Percentiles rank a stretch among this genome's conserved stretches.
Conservation (phyloP, 257 asterid genomes). For the Ocimum tenuiflorum region DNA sequence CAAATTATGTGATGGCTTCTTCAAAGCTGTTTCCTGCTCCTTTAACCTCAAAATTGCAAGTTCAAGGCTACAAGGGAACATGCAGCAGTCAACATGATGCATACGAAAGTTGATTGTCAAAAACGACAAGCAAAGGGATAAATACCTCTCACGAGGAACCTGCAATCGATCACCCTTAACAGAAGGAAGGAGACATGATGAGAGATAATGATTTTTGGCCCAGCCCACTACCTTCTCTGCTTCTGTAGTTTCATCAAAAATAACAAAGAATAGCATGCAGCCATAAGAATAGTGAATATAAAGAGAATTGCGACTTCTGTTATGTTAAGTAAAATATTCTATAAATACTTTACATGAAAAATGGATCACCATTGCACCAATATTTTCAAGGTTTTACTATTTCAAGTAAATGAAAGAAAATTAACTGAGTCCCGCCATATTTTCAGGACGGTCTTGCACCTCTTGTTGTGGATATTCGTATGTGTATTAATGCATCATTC, state of each 20-base stretch:
- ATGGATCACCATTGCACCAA: not conserved
- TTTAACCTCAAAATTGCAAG: conserved; percentile 76
- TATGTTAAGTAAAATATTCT: too few species aligned
- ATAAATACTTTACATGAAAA: too few species aligned
- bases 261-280: not conserved
- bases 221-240: conserved; percentile 92
- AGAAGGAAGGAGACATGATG: conserved; percentile 57
- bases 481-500: not conserved
- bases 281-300: not conserved
- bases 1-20: conserved; percentile 78
- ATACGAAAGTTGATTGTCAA: conserved; percentile 7
- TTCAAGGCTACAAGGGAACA: conserved; percentile 57
- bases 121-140: conserved; percentile 21
- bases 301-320: not conserved
- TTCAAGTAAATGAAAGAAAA: not conserved
- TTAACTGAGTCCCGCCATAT: too few species aligned
- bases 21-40: conserved; percentile 63
- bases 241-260: conserved; percentile 38
- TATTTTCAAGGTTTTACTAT: not conserved
- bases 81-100: conserved; percentile 19
- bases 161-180: conserved; percentile 68
- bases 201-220: conserved; percentile 90
- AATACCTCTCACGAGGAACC: conserved; percentile 80
- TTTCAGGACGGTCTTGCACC: too few species aligned
- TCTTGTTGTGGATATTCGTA: not conserved